phyloP scores from a whole-genome alignment of 2,329 filamentous ascomycete species.

The Didymella lethalis region DNA sequence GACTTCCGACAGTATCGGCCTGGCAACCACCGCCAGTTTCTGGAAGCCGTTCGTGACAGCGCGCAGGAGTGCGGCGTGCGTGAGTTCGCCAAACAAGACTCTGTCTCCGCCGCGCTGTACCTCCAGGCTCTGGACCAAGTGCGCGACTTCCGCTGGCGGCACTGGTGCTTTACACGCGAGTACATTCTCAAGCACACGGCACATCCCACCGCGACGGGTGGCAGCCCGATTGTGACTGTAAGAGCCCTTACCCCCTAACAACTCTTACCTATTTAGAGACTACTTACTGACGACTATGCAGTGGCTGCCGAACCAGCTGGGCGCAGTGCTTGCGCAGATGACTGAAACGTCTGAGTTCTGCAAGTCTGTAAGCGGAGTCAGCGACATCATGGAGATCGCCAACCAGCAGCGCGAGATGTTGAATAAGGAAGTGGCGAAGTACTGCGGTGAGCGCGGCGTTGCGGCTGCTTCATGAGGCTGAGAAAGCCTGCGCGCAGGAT shows the following conservation, averaged over 20 bases:
- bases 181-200: constrained; percentile 81
- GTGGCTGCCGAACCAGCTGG: constrained; percentile 83
- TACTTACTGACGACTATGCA: constrained; percentile 28
- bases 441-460: constrained; percentile 69
- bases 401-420: constrained; percentile 70
- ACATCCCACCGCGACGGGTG: constrained; percentile 81
- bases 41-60: constrained; percentile 71
- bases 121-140: constrained; percentile 72
- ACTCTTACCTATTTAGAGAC: background rate
- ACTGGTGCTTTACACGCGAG: constrained; percentile 86
- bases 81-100: constrained; percentile 69
- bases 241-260: constrained; percentile 22
- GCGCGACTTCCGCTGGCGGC: constrained; percentile 81
- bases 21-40: constrained; percentile 85
- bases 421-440: constrained; percentile 77
- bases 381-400: constrained; percentile 73
- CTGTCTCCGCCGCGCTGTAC: constrained; percentile 60
- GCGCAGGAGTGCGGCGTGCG: constrained; percentile 63
- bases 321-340: constrained; percentile 78
- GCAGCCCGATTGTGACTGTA: constrained; percentile 78
- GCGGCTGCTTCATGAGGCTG: constrained; percentile 31
- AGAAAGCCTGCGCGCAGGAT: too few species aligned
- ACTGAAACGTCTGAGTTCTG: constrained; percentile 62
- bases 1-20: constrained; percentile 92
- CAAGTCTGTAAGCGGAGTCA: constrained; percentile 57